Conservation (phyloP, 129 eudicot species). For the Flaveria bidentis region DNA sequence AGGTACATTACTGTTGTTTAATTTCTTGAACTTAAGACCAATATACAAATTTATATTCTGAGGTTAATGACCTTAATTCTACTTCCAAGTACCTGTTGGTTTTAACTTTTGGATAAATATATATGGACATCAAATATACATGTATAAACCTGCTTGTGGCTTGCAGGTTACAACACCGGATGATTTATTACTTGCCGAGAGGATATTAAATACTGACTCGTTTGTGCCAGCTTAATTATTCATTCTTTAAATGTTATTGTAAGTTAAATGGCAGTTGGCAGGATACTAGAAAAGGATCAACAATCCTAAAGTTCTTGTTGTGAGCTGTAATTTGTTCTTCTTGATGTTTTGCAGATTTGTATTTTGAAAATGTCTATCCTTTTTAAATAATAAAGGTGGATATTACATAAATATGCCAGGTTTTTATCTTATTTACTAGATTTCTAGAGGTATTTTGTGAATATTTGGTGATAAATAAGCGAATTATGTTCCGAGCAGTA, state of each 20-base stretch:
- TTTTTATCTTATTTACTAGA: neutral
- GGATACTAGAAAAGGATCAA: constrained; percentile 6
- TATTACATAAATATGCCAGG: neutral
- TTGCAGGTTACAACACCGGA: constrained; percentile 98
- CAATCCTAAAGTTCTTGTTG: constrained; percentile 1
- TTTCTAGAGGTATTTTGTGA: neutral
- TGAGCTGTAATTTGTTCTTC: constrained; percentile 8
- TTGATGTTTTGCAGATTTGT: constrained; percentile 5
- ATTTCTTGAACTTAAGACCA: neutral
- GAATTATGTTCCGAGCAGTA: neutral
- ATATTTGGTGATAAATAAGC: neutral
- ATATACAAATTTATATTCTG: neutral
- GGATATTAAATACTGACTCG: constrained; percentile 59
- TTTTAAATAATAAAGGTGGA: neutral
- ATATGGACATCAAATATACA: neutral
- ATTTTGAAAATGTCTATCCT: neutral
- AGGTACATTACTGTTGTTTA: constrained; percentile 46
- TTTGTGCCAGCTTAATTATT: constrained; percentile 40
- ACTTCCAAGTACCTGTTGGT: neutral
- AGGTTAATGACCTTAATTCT: neutral
- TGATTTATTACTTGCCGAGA: constrained; percentile 91
- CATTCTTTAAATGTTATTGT: constrained; percentile 13
- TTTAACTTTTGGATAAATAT: neutral
- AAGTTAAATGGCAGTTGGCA: constrained; percentile 3
- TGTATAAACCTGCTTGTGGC: neutral